phyloP scores from a whole-genome alignment of 441 rosid species.

The Omphalea diandra region DNA sequence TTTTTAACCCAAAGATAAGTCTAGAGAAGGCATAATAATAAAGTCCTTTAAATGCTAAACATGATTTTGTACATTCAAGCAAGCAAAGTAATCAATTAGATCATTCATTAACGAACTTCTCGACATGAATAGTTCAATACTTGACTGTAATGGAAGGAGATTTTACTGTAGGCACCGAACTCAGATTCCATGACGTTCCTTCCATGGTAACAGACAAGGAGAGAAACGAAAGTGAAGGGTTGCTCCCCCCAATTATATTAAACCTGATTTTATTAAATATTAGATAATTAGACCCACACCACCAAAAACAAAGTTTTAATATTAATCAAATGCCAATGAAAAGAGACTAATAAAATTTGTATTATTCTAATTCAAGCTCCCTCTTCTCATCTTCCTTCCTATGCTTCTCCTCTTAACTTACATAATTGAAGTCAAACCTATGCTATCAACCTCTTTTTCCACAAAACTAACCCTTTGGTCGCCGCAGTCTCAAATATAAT shows the following conservation, averaged over 20 bases:
- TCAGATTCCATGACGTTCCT: constrained; percentile 36
- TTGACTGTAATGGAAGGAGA: background rate
- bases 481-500: background rate
- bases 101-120: background rate
- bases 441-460: constrained; percentile 26
- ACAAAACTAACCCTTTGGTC: constrained; percentile 26
- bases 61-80: too few species aligned
- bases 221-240: constrained; percentile 49
- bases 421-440: constrained; percentile 54
- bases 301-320: constrained; percentile 22
- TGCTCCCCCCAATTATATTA: constrained; percentile 40
- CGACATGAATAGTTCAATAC: background rate
- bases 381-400: constrained; percentile 33
- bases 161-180: constrained; percentile 5
- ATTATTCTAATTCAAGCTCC: constrained; percentile 37
- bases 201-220: constrained; percentile 49
- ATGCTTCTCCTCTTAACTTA: constrained; percentile 29
- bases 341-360: constrained; percentile 29
- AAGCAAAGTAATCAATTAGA: too few species aligned
- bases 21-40: too few species aligned
- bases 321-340: constrained; percentile 22
- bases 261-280: constrained; percentile 11
- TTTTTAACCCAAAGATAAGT: too few species aligned
- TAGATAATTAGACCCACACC: constrained; percentile 20
- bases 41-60: too few species aligned